Conservation (phyloP, 768 basidiomycete species). For the Tylopilus balloui region DNA sequence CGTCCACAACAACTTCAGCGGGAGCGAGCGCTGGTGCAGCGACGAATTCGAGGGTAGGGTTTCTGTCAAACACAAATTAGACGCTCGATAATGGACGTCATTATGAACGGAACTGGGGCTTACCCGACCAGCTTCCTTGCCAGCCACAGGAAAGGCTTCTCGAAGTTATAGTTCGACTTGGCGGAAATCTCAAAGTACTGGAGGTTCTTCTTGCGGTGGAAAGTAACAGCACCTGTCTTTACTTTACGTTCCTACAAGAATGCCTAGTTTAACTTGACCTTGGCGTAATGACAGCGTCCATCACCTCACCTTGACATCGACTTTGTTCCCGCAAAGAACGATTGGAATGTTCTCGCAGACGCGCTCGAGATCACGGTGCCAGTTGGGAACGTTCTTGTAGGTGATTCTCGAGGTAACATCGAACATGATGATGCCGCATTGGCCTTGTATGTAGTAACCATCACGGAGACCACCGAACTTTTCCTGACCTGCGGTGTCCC, state of each 20-base stretch:
- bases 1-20: slow-evolving; percentile 86
- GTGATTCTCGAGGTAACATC: slow-evolving; percentile 99
- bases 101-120: slow-evolving; percentile 30
- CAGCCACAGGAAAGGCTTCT: slow-evolving; percentile 99
- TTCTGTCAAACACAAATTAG: slow-evolving; percentile 43
- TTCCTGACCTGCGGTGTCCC: slow-evolving; percentile 99
- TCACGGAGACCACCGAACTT: slow-evolving; percentile 99
- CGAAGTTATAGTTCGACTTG: slow-evolving; percentile 99
- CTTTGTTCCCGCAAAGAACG: slow-evolving; percentile 99
- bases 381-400: slow-evolving; percentile 99
- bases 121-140: slow-evolving; percentile 97
- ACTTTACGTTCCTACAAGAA: slow-evolving; percentile 93
- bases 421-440: slow-evolving; percentile 99
- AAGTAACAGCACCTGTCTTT: slow-evolving; percentile 96
- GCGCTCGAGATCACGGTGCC: slow-evolving; percentile 99
- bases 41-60: slow-evolving; percentile 86
- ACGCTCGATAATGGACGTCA: neutral
- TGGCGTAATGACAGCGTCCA: neutral
- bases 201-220: slow-evolving; percentile 99
- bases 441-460: slow-evolving; percentile 95
- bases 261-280: slow-evolving; percentile 3
- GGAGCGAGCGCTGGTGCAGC: slow-evolving; percentile 95
- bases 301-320: slow-evolving; percentile 88
- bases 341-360: slow-evolving; percentile 99
- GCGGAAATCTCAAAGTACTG: slow-evolving; percentile 99